phyloP scores from a whole-genome alignment of 2,329 filamentous ascomycete species.

The Fusarium burgessii region DNA sequence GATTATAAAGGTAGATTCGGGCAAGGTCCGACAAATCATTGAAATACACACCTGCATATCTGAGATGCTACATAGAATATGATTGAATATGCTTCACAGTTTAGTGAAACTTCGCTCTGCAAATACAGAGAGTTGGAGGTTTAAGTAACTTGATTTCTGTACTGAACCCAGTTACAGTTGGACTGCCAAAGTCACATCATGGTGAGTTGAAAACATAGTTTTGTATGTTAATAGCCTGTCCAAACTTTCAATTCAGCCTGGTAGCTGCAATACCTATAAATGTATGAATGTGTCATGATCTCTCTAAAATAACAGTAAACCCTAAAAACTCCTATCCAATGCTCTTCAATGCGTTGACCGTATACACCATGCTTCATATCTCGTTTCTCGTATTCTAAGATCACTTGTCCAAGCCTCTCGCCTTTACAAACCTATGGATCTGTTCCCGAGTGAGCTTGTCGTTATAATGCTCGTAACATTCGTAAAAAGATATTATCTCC shows the following conservation, averaged over 20 bases:
- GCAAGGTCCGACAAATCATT: not conserved
- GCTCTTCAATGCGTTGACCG: conserved; percentile 1
- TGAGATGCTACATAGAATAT: not conserved
- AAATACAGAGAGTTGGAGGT: no score
- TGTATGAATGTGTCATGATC: not conserved
- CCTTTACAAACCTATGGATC: conserved; percentile 70
- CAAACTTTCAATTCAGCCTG: conserved; percentile 1
- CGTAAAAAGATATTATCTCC: conserved; percentile 90
- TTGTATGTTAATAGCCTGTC: not conserved
- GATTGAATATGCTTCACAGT: not conserved
- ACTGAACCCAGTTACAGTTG: not conserved
- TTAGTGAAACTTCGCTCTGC: not conserved
- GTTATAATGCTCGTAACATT: conserved; percentile 72
- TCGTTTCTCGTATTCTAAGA: conserved; percentile 36
- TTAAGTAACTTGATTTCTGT: not conserved
- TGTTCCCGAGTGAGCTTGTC: conserved; percentile 70
- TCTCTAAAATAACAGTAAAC: not conserved
- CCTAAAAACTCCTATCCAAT: conserved; percentile 29
- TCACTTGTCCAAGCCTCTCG: conserved; percentile 66
- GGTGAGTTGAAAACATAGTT: not conserved
- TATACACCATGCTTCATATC: conserved; percentile 38
- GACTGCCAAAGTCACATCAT: not conserved
- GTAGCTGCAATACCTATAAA: not conserved
- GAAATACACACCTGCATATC: not conserved
- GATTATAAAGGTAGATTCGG: conserved; percentile 5